Evolutionary conservation across 805 yeast species (phyloP).

Genomic region (Metschnikowia borealis): DNA sequence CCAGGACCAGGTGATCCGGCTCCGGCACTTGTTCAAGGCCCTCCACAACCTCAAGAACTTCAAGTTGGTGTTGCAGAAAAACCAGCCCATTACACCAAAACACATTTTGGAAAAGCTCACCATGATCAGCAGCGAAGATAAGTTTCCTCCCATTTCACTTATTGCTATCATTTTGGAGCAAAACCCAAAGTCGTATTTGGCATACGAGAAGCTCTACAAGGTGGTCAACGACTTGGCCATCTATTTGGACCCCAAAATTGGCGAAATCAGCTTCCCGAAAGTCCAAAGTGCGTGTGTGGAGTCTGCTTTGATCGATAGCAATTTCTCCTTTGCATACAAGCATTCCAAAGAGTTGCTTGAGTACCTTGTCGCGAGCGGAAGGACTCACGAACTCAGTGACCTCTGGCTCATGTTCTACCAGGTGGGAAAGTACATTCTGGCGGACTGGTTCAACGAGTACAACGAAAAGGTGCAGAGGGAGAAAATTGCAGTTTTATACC

Average conservation of each 20-base stretch:
- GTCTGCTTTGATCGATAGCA: slow-evolving; percentile 57
- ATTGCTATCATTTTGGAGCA: slow-evolving; percentile 47
- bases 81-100: slow-evolving; percentile 16
- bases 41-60: slow-evolving; percentile 34
- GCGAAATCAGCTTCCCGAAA: slow-evolving; percentile 24
- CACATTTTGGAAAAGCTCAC: slow-evolving; percentile 14
- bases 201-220: slow-evolving; percentile 37
- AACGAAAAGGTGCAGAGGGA: slow-evolving; percentile 13
- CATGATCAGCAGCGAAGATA: slow-evolving; percentile 5
- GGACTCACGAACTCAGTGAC: slow-evolving; percentile 21
- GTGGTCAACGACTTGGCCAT: slow-evolving; percentile 39
- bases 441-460: slow-evolving; percentile 20
- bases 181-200: slow-evolving; percentile 48
- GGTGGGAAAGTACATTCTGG: slow-evolving; percentile 50
- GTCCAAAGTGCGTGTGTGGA: slow-evolving; percentile 56
- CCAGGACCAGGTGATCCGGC: slow-evolving; percentile 18
- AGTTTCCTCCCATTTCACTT: slow-evolving; percentile 20
- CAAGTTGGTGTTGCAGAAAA: slow-evolving; percentile 19
- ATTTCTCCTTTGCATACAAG: slow-evolving; percentile 56
- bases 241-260: slow-evolving; percentile 30
- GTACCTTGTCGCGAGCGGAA: slow-evolving; percentile 11
- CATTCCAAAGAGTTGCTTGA: slow-evolving; percentile 39
- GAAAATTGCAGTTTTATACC: slow-evolving; percentile 26
- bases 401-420: slow-evolving; percentile 75
- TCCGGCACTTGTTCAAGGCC: slow-evolving; percentile 37